A percentile compares a stretch with the other conserved stretches of the same genome.
Evolutionary conservation across 352 stramenopile species (phyloP).

Genomic region (Pythium coloratum): DNA sequence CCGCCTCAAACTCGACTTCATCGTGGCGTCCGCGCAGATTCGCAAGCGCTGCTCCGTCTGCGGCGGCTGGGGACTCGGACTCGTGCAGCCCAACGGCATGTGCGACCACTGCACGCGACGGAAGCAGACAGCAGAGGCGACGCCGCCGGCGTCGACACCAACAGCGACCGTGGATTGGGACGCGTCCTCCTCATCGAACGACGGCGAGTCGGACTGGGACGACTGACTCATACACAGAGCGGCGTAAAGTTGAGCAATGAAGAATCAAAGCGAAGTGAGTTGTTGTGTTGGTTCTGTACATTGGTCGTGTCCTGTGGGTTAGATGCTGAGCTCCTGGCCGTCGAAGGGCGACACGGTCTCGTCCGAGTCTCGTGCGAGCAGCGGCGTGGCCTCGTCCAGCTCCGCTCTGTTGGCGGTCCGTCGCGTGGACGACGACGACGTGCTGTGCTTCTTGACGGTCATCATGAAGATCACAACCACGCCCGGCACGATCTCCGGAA

Average conservation of each 20-base stretch:
- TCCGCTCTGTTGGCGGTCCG: constrained; percentile 23
- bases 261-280: too few species aligned
- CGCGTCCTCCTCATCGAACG: constrained; percentile 40
- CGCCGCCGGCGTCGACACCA: constrained; percentile 1
- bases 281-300: constrained; percentile 1
- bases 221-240: constrained; percentile 22
- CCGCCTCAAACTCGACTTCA: constrained; percentile 63
- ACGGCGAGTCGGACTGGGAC: constrained; percentile 45
- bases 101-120: constrained; percentile 56
- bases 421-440: too few species aligned
- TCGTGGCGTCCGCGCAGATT: constrained; percentile 66
- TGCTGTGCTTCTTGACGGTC: constrained; percentile 53
- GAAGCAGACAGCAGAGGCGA: background rate
- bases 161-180: constrained; percentile 44
- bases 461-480: constrained; percentile 80
- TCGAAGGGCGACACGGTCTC: constrained; percentile 54
- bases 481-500: constrained; percentile 70
- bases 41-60: constrained; percentile 50
- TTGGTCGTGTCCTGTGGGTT: background rate
- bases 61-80: constrained; percentile 54
- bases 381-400: constrained; percentile 43
- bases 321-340: constrained; percentile 62
- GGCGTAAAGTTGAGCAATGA: background rate
- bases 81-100: constrained; percentile 47
- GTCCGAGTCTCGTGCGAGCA: constrained; percentile 42